Evolutionary conservation across 2,329 filamentous ascomycete genomes (phyloP).

Genomic region (Talaromyces marneffei): DNA sequence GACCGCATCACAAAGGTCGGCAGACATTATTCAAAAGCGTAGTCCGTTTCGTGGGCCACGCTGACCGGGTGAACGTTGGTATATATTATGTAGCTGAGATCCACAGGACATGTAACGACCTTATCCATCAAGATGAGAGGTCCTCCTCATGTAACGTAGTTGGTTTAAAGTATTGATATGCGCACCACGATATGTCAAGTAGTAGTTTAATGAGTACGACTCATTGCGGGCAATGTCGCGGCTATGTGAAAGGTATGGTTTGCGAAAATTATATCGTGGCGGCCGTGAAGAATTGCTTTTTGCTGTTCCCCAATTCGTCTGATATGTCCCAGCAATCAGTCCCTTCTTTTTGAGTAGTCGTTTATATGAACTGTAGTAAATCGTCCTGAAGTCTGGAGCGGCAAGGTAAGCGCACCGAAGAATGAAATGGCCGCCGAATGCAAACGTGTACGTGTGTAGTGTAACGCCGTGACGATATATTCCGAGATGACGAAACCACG

Average conservation of each 20-base stretch:
- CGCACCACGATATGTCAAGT: not conserved
- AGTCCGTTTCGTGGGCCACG: conserved; percentile 14
- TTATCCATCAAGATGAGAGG: not conserved
- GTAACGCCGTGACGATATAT: not conserved
- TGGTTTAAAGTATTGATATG: not conserved
- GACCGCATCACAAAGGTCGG: conserved; percentile 28
- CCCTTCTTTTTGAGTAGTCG: not conserved
- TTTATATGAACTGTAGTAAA: not conserved
- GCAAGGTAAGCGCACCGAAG: not conserved
- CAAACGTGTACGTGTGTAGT: not conserved
- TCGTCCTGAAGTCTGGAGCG: not conserved
- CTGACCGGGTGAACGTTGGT: not conserved
- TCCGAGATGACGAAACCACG: not conserved
- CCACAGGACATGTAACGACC: conserved; percentile 1
- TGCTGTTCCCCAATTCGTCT: not conserved
- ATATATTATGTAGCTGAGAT: conserved; percentile 1
- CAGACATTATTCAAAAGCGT: conserved; percentile 40
- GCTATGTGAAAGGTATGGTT: not conserved
- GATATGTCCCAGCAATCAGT: not conserved
- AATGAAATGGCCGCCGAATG: not conserved
- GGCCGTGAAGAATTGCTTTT: not conserved
- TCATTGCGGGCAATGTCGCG: conserved; percentile 3
- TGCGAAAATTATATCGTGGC: not conserved
- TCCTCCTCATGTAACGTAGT: not conserved
- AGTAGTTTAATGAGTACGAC: not conserved